Conservation (phyloP, 495 filamentous ascomycete species). For the Neohortaea acidophila region DNA sequence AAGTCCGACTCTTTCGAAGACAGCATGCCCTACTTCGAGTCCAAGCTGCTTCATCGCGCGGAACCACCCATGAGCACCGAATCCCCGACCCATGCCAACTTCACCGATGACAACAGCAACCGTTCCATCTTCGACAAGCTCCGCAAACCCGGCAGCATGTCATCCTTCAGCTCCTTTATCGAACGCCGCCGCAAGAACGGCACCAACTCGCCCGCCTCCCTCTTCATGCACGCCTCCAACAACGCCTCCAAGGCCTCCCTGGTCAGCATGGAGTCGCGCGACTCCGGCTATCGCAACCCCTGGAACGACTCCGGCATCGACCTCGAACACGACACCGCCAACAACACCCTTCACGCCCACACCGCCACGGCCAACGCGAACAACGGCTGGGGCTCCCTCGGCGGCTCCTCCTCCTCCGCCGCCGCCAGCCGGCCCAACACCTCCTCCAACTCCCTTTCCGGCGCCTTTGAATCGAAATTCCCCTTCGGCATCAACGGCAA, state of each 20-base stretch:
- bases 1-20: slow-evolving; percentile 99
- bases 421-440: slow-evolving; percentile 12
- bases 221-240: slow-evolving; percentile 84
- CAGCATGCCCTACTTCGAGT: slow-evolving; percentile 87
- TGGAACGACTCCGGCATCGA: slow-evolving; percentile 96
- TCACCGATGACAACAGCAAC: slow-evolving; percentile 57
- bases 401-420: slow-evolving; percentile 34
- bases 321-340: slow-evolving; percentile 66
- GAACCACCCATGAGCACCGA: slow-evolving; percentile 60
- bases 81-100: slow-evolving; percentile 66
- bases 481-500: slow-evolving; percentile 42
- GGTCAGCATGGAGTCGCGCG: slow-evolving; percentile 80
- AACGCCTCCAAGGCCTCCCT: slow-evolving; percentile 92
- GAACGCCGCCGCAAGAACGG: slow-evolving; percentile 84
- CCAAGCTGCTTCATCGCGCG: slow-evolving; percentile 83
- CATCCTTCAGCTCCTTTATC: slow-evolving; percentile 80
- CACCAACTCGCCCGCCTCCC: slow-evolving; percentile 60
- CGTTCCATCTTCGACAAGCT: slow-evolving; percentile 76
- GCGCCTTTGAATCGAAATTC: slow-evolving; percentile 38
- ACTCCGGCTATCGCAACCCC: slow-evolving; percentile 84
- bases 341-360: slow-evolving; percentile 37
- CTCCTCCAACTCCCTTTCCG: slow-evolving; percentile 17
- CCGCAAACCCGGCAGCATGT: slow-evolving; percentile 83
- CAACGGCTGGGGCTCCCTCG: slow-evolving; percentile 39
- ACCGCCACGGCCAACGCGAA: slow-evolving; percentile 43